phyloP scores from a whole-genome alignment of 768 basidiomycete genomes.

The Termitomyces sp. region DNA sequence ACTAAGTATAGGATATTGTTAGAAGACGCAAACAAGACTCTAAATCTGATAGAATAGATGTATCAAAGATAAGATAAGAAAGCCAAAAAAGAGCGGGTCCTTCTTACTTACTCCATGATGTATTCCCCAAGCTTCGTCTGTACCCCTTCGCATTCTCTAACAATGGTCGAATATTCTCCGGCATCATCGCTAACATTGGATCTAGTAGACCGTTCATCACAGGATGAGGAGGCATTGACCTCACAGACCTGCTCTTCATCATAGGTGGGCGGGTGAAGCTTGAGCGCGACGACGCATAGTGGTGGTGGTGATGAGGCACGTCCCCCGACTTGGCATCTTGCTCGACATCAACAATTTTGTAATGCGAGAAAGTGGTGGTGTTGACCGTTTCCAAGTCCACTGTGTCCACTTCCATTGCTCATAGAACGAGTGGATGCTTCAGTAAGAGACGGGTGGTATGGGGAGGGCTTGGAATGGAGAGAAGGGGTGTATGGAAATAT shows the following conservation, averaged over 20 bases:
- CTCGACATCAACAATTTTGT: slow-evolving; percentile 76
- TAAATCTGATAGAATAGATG: too few species aligned
- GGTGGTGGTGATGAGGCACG: background rate
- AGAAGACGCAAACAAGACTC: too few species aligned
- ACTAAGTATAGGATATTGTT: too few species aligned
- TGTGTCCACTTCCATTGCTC: slow-evolving; percentile 5
- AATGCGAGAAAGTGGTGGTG: slow-evolving; percentile 32
- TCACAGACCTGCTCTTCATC: slow-evolving; percentile 55
- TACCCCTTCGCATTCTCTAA: slow-evolving; percentile 81
- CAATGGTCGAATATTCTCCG: slow-evolving; percentile 82
- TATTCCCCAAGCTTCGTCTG: slow-evolving; percentile 64
- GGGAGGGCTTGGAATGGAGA: too few species aligned
- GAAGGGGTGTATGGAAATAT: too few species aligned
- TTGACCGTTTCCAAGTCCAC: slow-evolving; percentile 5
- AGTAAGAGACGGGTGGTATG: too few species aligned
- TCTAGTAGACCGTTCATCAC: slow-evolving; percentile 32
- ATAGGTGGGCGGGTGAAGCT: slow-evolving; percentile 23
- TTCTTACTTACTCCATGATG: too few species aligned
- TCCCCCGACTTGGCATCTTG: slow-evolving; percentile 40
- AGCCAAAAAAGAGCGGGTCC: too few species aligned
- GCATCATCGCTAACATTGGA: slow-evolving; percentile 72
- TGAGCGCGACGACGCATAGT: slow-evolving; percentile 21
- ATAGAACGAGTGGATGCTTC: background rate
- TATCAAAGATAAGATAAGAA: too few species aligned
- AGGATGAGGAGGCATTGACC: slow-evolving; percentile 61